Conservation (phyloP, 75 land plant genomes). For the Adiantum capillusveneris region DNA sequence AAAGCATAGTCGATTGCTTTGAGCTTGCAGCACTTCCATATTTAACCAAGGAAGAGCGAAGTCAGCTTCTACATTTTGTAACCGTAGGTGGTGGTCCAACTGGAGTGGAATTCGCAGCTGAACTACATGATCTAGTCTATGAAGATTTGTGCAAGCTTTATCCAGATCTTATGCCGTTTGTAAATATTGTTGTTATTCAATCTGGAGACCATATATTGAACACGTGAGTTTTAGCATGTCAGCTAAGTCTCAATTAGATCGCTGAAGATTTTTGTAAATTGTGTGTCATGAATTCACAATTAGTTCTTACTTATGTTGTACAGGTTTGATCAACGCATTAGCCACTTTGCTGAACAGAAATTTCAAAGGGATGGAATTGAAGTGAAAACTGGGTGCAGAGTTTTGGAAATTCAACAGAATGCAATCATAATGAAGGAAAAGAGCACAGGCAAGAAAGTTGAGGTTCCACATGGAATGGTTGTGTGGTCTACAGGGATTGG, state of each 20-base stretch:
- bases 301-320: slow-evolving; percentile 4
- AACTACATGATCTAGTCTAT: slow-evolving; percentile 77
- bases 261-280: too few relatives aligned
- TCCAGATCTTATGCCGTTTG: slow-evolving; percentile 43
- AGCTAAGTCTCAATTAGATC: too few relatives aligned
- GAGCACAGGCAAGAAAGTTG: slow-evolving; percentile 19
- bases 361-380: slow-evolving; percentile 89
- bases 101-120: slow-evolving; percentile 93
- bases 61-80: slow-evolving; percentile 70
- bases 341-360: slow-evolving; percentile 75
- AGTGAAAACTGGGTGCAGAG: slow-evolving; percentile 63
- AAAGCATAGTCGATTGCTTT: slow-evolving; percentile 79
- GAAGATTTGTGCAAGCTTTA: slow-evolving; percentile 73
- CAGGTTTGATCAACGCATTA: slow-evolving; percentile 90
- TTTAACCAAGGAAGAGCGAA: slow-evolving; percentile 66
- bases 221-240: too few relatives aligned
- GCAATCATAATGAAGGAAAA: slow-evolving; percentile 33
- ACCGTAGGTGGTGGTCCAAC: slow-evolving; percentile 96
- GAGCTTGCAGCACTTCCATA: slow-evolving; percentile 74
- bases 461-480: slow-evolving; percentile 79
- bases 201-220: slow-evolving; percentile 84
- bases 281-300: not conserved
- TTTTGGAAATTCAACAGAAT: slow-evolving; percentile 53
- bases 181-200: slow-evolving; percentile 68
- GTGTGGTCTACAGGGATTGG: slow-evolving; percentile 98